Base-by-base conservation (phyloP, 2,329 filamentous ascomycete species). In the Fonsecaea pedrosoi region DNA sequence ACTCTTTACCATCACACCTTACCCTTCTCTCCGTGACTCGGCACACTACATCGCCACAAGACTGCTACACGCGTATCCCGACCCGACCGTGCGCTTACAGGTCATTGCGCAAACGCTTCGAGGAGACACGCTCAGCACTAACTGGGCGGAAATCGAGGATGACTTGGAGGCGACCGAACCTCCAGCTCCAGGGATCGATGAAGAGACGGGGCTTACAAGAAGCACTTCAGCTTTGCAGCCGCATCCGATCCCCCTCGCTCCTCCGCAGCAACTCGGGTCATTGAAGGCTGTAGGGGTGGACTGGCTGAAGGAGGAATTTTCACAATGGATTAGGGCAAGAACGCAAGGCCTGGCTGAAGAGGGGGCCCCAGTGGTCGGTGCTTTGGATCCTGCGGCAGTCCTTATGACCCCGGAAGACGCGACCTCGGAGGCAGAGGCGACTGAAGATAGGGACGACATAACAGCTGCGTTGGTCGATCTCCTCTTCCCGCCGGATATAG, bases 251-350 rank as follows among this genome's bases (percentile, higher is more conserved):
- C 65, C 67, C 4, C 64, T 68, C 4, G 61, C 60, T 15, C 67
- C 65, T 21, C 71, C 62, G 1, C 68, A 69, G 58, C 68, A 70
- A 42, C 18, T 63, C 38, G 70, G 67, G 3, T 55, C 54, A 3
- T 65, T 74, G 66, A 72, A 71, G 53, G 66, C 70, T 25, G 65
- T 74, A 8, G 71, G 70, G n/a, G 67, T 70, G n/a, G 69, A 73
- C 30, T 74, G 72, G 72, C 58, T 74, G 55, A 74, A 73, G 56
- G 66, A 66, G 32, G 71, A 73, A 42, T 65, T 73, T 50, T 48
- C 60, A 10, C 50, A 50, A 8, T 66, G 50, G 58, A 63, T 63
- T 21, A 21, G 37, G 35, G 12, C 40, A n/a, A 48, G 37, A 48
- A 4, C 40, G 21, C 53, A 45, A 30, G 2, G n/a, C 21, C 35